These are phyloP conservation scores for Paraphoma sp. DNA, from an alignment of 2,329 filamentous ascomycete species.

Conservation along the genomic window DNA sequence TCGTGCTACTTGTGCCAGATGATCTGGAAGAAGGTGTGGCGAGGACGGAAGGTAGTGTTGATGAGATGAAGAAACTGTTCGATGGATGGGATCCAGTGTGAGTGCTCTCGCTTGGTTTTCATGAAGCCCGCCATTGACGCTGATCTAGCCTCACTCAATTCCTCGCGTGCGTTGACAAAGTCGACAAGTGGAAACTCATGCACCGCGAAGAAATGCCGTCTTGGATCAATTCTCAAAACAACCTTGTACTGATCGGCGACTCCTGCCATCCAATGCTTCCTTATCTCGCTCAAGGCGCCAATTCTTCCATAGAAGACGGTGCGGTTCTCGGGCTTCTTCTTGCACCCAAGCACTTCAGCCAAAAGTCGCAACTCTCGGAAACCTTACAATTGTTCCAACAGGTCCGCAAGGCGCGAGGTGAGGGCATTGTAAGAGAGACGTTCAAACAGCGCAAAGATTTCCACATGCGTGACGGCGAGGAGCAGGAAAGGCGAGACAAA, in stretches of 20 bases:
- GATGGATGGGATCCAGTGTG: conserved; percentile 68
- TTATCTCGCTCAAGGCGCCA: conserved; percentile 59
- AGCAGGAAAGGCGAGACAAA: conserved; percentile 64
- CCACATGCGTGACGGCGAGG: conserved; percentile 57
- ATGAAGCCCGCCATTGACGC: background rate
- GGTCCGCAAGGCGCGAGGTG: conserved; percentile 56
- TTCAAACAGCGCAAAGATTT: conserved; percentile 58
- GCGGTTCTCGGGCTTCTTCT: conserved; percentile 68
- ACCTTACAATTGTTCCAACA: conserved; percentile 55
- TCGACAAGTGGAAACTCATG: conserved; percentile 76
- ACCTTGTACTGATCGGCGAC: conserved; percentile 59
- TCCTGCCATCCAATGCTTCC: conserved; percentile 45
- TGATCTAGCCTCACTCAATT: conserved; percentile 24
- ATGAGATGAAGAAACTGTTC: conserved; percentile 68
- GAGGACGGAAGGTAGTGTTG: conserved; percentile 59
- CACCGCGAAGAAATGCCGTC: conserved; percentile 47
- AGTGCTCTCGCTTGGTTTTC: background rate
- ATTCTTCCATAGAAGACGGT: conserved; percentile 72
- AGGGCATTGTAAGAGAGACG: conserved; percentile 66
- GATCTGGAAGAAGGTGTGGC: conserved; percentile 63
- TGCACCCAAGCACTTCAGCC: conserved; percentile 18
- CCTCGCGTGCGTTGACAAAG: conserved; percentile 58
- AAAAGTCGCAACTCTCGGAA: conserved; percentile 36
- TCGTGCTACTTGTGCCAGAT: conserved; percentile 71
- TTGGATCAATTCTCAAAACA: conserved; percentile 55